Evolutionary conservation across 75 land plant species (phyloP), one percentile per base, ranked within the genome.

Genomic region (Cryptomeria japonica): DNA sequence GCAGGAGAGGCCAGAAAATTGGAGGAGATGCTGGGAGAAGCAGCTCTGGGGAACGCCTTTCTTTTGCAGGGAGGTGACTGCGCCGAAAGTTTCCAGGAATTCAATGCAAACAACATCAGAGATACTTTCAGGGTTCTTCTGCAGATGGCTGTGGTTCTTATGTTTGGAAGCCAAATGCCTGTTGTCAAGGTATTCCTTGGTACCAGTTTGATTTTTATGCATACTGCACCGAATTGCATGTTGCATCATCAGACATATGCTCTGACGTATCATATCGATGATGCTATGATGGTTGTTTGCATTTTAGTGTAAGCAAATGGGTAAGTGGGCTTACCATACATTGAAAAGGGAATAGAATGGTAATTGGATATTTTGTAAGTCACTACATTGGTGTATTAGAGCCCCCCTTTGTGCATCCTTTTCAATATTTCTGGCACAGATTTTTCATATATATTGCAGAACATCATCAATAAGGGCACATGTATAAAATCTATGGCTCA

Each of bases 11-110:
- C 96, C 16, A 64, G 96, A 84, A 88, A 83, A 34, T 84, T 95
- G 38, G 94, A 95, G 86, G 94, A 94, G 58, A 73, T 86, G 78
- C 90, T 95, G n/a, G 96, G 89, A 22, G 93, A 94, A n/a, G 96
- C 96, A 0, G 96, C 96, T n/a, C 76, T 92, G 41, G 96, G 96
- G 13, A 88, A 86, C 46, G 96, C 96, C 32, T 95, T 95, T 73
- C 87, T 95, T 85, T 86, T 95, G 32, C 96, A 95, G 88, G 96
- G 96, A 10, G 96, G 96, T n/a, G 96, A 95, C 64, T 94, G 95
- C 72, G 95, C 95, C 3, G 95, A 94, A 92, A 94, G 95, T 85
- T 94, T 94, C 90, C 92, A 92, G 88, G 95, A 94, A 61, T 95
- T 94, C 86, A 88, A 91, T 88, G 95, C 91, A 7, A 88, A 88